These are phyloP conservation scores for Xylaria sp. DNA, from an alignment of 2,329 filamentous ascomycete genomes.

Conservation along the genomic window DNA sequence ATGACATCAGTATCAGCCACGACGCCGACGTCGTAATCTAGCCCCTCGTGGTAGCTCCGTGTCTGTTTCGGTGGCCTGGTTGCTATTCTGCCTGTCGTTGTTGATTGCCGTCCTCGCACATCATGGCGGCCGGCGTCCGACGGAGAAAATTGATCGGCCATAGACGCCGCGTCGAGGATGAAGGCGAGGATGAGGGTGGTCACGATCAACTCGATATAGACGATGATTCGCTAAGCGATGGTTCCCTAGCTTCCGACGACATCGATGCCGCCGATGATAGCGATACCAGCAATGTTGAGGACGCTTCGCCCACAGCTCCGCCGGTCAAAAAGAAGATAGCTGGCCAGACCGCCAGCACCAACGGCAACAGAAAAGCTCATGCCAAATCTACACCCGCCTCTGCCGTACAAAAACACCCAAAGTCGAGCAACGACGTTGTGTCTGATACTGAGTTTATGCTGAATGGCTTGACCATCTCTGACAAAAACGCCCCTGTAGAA, in stretches of 20 bases:
- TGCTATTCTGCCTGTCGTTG: constrained; percentile 2
- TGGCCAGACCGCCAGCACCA: constrained; percentile 42
- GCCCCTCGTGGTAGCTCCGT: constrained; percentile 27
- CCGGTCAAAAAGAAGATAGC: constrained; percentile 39
- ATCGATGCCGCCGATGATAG: constrained; percentile 64
- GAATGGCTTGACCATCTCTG: constrained; percentile 56
- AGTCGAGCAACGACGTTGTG: constrained; percentile 47
- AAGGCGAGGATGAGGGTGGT: constrained; percentile 70
- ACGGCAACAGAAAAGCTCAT: constrained; percentile 40
- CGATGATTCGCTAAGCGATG: constrained; percentile 70
- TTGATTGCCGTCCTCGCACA: constrained; percentile 30
- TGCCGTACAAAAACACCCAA: constrained; percentile 40
- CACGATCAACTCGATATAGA: constrained; percentile 62
- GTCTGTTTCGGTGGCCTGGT: constrained; percentile 2
- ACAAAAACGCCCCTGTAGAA: constrained; percentile 48
- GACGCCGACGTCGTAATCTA: constrained; percentile 41
- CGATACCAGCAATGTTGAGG: constrained; percentile 67
- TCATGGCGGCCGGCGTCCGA: constrained; percentile 57
- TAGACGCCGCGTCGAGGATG: constrained; percentile 71
- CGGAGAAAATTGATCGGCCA: constrained; percentile 71
- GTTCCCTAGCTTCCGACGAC: constrained; percentile 66
- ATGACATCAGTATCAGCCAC: constrained; percentile 35
- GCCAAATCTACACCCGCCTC: constrained; percentile 38
- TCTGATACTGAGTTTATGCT: constrained; percentile 66
- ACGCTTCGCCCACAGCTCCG: constrained; percentile 56